Conservation (phyloP, 257 asterid species). For the Misopates orontium region DNA sequence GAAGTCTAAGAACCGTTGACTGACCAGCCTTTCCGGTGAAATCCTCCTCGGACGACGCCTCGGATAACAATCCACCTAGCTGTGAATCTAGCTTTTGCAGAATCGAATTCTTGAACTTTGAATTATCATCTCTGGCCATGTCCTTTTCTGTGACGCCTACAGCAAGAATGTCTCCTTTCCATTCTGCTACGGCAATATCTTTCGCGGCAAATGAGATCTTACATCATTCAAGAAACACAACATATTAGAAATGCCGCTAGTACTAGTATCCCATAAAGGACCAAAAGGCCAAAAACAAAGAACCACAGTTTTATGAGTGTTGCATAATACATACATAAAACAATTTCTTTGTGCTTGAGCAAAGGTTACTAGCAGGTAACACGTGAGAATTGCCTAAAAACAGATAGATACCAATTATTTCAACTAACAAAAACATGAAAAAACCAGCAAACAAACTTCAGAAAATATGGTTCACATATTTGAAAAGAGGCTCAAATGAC, state of each 20-base stretch:
- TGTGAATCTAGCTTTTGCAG: slow-evolving; percentile 76
- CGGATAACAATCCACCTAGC: slow-evolving; percentile 74
- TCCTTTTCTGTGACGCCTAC: slow-evolving; percentile 87
- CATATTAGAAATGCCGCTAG: slow-evolving; percentile 18
- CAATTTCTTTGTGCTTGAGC: not conserved
- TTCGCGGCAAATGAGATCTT: slow-evolving; percentile 85
- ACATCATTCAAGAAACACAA: slow-evolving; percentile 20
- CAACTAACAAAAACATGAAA: no score
- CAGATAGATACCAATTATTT: no score
- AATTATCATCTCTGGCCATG: slow-evolving; percentile 71
- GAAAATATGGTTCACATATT: not conserved
- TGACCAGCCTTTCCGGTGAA: slow-evolving; percentile 90
- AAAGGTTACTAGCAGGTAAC: not conserved
- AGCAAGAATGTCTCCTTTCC: slow-evolving; percentile 98
- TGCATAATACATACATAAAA: not conserved
- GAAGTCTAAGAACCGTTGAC: slow-evolving; percentile 73
- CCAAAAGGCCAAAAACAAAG: slow-evolving; percentile 1
- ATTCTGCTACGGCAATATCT: slow-evolving; percentile 76
- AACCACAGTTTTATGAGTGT: not conserved
- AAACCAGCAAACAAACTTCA: no score
- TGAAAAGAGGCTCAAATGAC: not conserved
- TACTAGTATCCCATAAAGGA: not conserved
- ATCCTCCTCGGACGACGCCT: slow-evolving; percentile 84
- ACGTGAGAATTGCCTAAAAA: not conserved
- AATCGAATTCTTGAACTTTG: slow-evolving; percentile 61